Base-by-base conservation (phyloP, 495 filamentous ascomycete genomes). In the Bombardia bombarda region DNA sequence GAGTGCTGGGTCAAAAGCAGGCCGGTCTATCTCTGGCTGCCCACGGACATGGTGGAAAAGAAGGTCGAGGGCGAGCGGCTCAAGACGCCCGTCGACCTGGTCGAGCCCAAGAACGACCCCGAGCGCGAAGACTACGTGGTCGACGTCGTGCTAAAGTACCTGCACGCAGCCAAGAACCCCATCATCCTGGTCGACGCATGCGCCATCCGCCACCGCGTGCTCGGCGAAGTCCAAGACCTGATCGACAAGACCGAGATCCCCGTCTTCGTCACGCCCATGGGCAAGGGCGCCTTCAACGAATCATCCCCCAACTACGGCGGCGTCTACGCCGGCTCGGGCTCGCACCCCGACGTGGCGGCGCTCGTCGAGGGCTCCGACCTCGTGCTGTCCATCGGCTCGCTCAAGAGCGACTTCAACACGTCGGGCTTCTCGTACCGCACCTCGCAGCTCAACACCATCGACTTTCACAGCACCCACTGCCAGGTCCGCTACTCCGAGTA, bases 171-270 rank as follows among this genome's bases (percentile, higher is more conserved):
- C 5, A 77, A 84, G 55, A 79, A 76, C 38, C 86, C 90, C 8
- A 64, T 94, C 20, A 83, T 97, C 13, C 66, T 97, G 19, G 85
- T 92, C 3, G 90, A 97, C 60, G 88, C 86, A n/a, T 95, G 89
- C 57, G 84, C 89, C 5, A 81, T 90, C 55, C 82, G 89, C 17
- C 87, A 95, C 56, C 70, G 77, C 10, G 81, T 82, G 10, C 62
- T 92, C 5, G 68, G 79, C 0, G 90, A 95, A 57, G 79, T 87
- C 9, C 80, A 83, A 40, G 78, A 82, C 23, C 67, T 97, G n/a
- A 67, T 95, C 26, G 72, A 83, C 33, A 86, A 79, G 54, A 85
- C 87, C 1, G 69, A 78, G 7, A 62, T 95, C 8, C 90, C 88
- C 7, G 83, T 83, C 0, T 95, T 92, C 60, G 86, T 92, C 16